phyloP scores from a whole-genome alignment of 2,329 filamentous ascomycete genomes.

The Monilinia polystroma region DNA sequence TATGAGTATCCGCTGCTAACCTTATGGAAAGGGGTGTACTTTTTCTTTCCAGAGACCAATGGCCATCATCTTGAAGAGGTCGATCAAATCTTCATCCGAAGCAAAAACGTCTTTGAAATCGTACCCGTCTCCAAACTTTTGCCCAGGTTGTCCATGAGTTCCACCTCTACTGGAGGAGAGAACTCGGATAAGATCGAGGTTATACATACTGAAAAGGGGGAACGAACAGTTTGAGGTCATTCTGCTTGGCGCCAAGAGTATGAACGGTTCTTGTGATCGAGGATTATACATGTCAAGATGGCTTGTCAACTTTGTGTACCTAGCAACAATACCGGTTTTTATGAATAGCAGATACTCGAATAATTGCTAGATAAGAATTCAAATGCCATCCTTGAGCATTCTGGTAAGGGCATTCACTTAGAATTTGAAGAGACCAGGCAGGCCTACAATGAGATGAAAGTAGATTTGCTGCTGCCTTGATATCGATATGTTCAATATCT shows the following conservation, averaged over 20 bases:
- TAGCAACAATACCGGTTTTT: not conserved
- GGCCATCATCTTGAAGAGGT: slow-evolving; percentile 40
- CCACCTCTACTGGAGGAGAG: not conserved
- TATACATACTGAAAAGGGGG: not conserved
- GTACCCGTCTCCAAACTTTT: slow-evolving; percentile 15
- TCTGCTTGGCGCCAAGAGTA: slow-evolving; percentile 14
- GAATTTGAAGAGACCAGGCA: not conserved
- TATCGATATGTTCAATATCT: not conserved
- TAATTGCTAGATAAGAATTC: not conserved
- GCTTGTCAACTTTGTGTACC: not conserved
- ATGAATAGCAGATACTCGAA: not conserved
- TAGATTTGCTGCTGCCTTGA: not conserved
- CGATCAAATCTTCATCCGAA: slow-evolving; percentile 32
- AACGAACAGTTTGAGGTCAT: slow-evolving; percentile 1
- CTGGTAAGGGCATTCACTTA: not conserved
- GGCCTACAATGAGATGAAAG: not conserved
- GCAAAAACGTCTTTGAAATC: slow-evolving; percentile 13
- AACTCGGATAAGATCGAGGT: slow-evolving; percentile 4
- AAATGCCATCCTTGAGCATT: not conserved
- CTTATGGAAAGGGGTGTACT: slow-evolving; percentile 48
- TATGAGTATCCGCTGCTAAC: slow-evolving; percentile 1
- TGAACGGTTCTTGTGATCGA: slow-evolving; percentile 3
- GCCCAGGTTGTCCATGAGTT: not conserved
- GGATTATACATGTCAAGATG: not conserved
- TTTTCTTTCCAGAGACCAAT: slow-evolving; percentile 58